phyloP scores from a whole-genome alignment of 352 stramenopile species.

The Phytophthora tubulina region DNA sequence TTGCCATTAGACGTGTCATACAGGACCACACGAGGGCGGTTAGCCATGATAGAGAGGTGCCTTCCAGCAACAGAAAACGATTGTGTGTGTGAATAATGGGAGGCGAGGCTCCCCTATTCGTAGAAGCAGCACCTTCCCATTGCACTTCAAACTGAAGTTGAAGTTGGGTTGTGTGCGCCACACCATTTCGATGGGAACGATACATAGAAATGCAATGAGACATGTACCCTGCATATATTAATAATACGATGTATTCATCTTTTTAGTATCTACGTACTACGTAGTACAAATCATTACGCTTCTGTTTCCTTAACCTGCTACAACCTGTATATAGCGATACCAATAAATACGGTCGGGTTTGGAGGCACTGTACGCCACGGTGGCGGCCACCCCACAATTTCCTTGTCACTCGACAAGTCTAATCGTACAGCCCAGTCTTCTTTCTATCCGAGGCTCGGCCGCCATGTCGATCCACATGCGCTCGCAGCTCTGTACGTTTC shows the following conservation, averaged over 20 bases:
- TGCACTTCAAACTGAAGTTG: constrained; percentile 21
- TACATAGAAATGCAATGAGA: constrained; percentile 4
- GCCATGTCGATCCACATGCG: constrained; percentile 61
- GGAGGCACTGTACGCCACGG: not conserved
- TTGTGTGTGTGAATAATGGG: constrained; percentile 6
- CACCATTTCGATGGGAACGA: constrained; percentile 8
- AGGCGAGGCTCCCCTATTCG: constrained; percentile 15
- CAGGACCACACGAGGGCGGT: constrained; percentile 32
- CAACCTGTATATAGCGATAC: not conserved
- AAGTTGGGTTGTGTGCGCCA: constrained; percentile 31
- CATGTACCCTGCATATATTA: not conserved
- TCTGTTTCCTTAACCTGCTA: not conserved
- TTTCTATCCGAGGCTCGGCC: not conserved
- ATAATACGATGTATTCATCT: not conserved
- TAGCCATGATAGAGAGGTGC: constrained; percentile 6
- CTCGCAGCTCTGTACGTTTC: constrained; percentile 56
- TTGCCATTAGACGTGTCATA: constrained; percentile 27
- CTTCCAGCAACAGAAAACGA: not conserved
- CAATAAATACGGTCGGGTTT: too few relatives aligned
- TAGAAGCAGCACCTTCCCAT: constrained; percentile 11
- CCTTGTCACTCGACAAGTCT: constrained; percentile 19
- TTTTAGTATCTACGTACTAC: not conserved
- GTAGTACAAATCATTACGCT: not conserved
- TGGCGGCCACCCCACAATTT: not conserved
- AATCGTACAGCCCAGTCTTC: not conserved